Evolutionary conservation across 352 stramenopile genomes (phyloP), one percentile per base, ranked within the genome.

Genomic region (Blastocystis sp.): DNA sequence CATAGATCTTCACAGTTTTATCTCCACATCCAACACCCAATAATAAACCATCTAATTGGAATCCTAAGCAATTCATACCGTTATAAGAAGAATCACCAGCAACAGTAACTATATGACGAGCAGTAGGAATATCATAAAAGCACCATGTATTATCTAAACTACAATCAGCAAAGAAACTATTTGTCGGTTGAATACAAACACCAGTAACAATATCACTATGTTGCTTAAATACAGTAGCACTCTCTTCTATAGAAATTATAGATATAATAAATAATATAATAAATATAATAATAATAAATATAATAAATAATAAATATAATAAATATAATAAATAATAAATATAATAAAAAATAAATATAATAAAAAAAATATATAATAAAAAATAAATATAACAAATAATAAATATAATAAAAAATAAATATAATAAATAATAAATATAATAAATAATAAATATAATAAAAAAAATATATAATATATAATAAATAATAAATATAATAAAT

Each of bases 11-110:
- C 44, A 94, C 71, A 33, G 77, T 62, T 54, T 76, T 74, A 58
- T 75, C 76, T 45, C 69, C 80, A 48, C 67, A 66, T 28, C 58
- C 73, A 40, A 76, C 69, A 68, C 80, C 71, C 67, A 91, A 81
- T 69, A 95, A 88, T 4, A 86, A 74, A 37, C 87, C 87, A 70
- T 95, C 87, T 7, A 85, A 85, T 72, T 95, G 87, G 64, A 94
- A 89, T 9, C 67, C 64, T 5, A 72, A 41, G 4, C 46, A 13
- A 2, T 44, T 25, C 16, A 11, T 11, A 6, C 30, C 47, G 24
- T 37, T 45, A 37, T 34, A 32, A 11, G 35, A 35, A 18, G 32
- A 10, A 10, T 31, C 37, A 4, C 32, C 47, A 42, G 33, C 47
- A 27, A 46, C 62, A 25, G 28, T 62, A 43, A 36, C 33, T 28